These are phyloP conservation scores for Trametes polyzona DNA, from an alignment of 1,284 basidiomycete species.

Conservation along the genomic window DNA sequence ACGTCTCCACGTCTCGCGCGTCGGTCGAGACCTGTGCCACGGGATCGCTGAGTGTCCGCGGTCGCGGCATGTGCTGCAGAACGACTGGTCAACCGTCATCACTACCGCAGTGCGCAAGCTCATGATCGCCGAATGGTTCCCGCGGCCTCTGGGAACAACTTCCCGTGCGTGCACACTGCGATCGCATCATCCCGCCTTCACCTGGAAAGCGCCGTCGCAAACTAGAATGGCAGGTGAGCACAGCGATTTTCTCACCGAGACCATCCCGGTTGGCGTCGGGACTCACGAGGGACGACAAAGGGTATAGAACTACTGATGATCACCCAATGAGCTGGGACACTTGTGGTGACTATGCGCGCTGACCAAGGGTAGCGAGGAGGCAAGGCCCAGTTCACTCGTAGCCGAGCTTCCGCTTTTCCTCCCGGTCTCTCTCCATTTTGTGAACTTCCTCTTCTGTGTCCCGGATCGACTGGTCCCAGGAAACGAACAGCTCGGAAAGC, in stretches of 20 bases:
- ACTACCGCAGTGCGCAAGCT: too few species aligned
- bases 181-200: too few species aligned
- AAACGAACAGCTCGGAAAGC: constrained; percentile 78
- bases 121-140: too few species aligned
- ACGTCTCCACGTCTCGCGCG: too few species aligned
- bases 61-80: too few species aligned
- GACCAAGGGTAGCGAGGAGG: constrained; percentile 7
- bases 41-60: too few species aligned
- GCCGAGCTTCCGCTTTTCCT: constrained; percentile 61
- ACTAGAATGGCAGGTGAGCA: background rate
- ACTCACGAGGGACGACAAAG: background rate
- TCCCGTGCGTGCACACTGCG: too few species aligned
- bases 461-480: constrained; percentile 75
- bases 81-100: too few species aligned
- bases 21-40: too few species aligned
- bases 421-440: constrained; percentile 59
- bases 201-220: too few species aligned
- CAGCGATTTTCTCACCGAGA: background rate
- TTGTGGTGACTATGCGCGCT: background rate
- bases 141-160: too few species aligned
- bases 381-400: constrained; percentile 37
- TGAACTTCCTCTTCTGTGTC: constrained; percentile 62
- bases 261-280: background rate
- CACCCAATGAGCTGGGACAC: background rate
- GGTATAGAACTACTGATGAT: background rate